phyloP scores from a whole-genome alignment of 768 basidiomycete species.

The Lactarius tabidus region DNA sequence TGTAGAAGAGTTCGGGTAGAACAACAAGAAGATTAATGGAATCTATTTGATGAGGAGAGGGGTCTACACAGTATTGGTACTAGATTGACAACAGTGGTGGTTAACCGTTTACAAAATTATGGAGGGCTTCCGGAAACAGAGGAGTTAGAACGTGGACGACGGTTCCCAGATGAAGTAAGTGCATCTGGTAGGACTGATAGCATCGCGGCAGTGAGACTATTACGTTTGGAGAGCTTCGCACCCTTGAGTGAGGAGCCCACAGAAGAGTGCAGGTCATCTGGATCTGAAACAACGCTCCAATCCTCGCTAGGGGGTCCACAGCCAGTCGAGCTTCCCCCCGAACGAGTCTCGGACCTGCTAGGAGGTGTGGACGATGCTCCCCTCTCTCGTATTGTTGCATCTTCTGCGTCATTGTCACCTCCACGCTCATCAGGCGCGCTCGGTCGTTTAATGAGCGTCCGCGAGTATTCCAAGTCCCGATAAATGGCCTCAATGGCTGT shows the following conservation, averaged over 20 bases:
- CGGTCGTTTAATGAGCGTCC: conserved; percentile 71
- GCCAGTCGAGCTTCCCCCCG: conserved; percentile 36
- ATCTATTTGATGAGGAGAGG: conserved; percentile 9
- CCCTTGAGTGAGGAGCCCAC: conserved; percentile 39
- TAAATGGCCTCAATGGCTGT: conserved; percentile 95
- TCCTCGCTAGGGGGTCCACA: conserved; percentile 64
- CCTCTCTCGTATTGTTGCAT: conserved; percentile 34
- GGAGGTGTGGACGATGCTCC: conserved; percentile 22
- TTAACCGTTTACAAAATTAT: background rate
- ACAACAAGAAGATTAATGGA: conserved; percentile 1
- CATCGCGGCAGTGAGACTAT: conserved; percentile 29
- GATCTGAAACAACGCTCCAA: conserved; percentile 85
- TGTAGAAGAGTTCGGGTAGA: background rate
- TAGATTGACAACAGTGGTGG: background rate
- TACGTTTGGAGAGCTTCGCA: conserved; percentile 42
- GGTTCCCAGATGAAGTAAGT: conserved; percentile 21
- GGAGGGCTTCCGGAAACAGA: conserved; percentile 18
- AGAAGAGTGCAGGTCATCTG: conserved; percentile 57
- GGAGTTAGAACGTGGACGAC: conserved; percentile 20
- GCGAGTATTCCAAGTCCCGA: conserved; percentile 92
- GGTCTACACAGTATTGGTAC: background rate
- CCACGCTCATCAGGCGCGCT: conserved; percentile 25
- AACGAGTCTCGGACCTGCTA: conserved; percentile 23
- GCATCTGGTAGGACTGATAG: conserved; percentile 26
- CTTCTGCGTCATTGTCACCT: conserved; percentile 34